Evolutionary conservation across 1,139 yeast genomes (phyloP), one percentile per base, ranked within the genome.

Genomic region (Pneumocystis murina): DNA sequence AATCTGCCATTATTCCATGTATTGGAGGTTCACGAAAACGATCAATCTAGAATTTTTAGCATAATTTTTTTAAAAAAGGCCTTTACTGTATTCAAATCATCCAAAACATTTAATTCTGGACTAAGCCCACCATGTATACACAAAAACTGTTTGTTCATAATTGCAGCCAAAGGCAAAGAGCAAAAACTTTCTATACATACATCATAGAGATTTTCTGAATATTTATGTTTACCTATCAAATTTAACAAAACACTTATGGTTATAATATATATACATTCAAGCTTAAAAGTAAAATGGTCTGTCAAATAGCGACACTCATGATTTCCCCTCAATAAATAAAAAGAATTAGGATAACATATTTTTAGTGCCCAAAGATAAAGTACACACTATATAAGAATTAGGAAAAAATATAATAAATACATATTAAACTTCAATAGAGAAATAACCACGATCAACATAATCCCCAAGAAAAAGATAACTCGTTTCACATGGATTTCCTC

Each of bases 71-170:
- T 58, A 24, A 35, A 20, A 43, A 54, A 16, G 14, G 39, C 8
- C n/a, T 17, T 14, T 39, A 65, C 64, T 30, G 48, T 35, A 8
- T 55, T 43, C 35, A 92, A 76, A 72, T 91, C 97, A 64, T 84
- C 85, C 62, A 89, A 78, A 2, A 85, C 77, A 66, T 79, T 81
- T 68, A 91, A 77, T 64, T 89, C 95, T 2, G 96, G 97, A 16
- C 96, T 87, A 30, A 91, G 79, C n/a, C 97, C 97, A 64, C 97
- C 98, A 73, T 91, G 98, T 62, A 91, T 96, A 75, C 98, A 92
- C 73, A 92, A 86, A 70, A 92, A 91, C 74, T 92, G 97, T 68
- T 85, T 85, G 76, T 91, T 91, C 94, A 92, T 87, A 54, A 92
- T 79, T 0, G 97, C 97, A 0, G 96, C 96, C 69, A 92, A 79